These are phyloP conservation scores for Senna siamea DNA, from an alignment of 306 rosid genomes.

Conservation along the genomic window DNA sequence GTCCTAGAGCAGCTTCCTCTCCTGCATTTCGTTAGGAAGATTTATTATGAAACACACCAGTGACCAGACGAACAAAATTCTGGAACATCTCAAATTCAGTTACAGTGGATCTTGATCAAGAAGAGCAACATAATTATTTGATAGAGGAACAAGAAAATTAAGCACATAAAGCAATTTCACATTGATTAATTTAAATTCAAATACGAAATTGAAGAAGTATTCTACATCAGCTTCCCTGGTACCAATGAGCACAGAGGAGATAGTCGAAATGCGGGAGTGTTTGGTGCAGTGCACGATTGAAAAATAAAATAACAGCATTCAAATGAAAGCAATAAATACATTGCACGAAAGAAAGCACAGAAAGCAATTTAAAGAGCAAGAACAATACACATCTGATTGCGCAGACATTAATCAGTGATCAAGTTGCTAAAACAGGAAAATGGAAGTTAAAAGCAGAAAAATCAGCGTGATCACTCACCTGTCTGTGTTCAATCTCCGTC, in stretches of 20 bases:
- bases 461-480: constrained; percentile 30
- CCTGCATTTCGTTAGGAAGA: constrained; percentile 57
- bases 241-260: too few relatives aligned
- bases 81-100: constrained; percentile 29
- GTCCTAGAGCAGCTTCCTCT: constrained; percentile 36
- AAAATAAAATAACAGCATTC: constrained; percentile 16
- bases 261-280: too few relatives aligned
- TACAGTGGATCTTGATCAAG: background rate
- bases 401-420: background rate
- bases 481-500: constrained; percentile 2
- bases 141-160: constrained; percentile 14
- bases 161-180: constrained; percentile 9
- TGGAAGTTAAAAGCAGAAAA: background rate
- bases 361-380: background rate
- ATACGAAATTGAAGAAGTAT: background rate
- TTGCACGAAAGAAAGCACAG: constrained; percentile 22
- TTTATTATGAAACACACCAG: constrained; percentile 10
- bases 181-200: background rate
- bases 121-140: background rate
- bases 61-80: constrained; percentile 21
- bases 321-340: constrained; percentile 38
- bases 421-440: background rate
- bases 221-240: background rate
- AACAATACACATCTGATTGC: background rate
- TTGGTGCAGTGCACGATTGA: too few relatives aligned